These are phyloP conservation scores for Mytilinidion resinicola DNA, from an alignment of 495 filamentous ascomycete species.

Conservation along the genomic window DNA sequence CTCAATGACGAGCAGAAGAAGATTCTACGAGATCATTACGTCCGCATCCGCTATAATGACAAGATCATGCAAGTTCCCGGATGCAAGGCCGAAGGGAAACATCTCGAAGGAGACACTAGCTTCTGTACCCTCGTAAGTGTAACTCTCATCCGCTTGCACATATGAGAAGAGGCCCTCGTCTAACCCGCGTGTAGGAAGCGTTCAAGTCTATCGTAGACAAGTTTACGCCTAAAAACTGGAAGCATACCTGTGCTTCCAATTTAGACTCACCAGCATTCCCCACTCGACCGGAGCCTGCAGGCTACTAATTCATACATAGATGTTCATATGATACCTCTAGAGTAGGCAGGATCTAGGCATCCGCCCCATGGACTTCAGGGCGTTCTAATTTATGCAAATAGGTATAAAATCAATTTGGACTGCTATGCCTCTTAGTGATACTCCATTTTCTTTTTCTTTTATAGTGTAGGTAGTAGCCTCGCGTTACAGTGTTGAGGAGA, in stretches of 20 bases:
- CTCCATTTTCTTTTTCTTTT: too few species aligned
- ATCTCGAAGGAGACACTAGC: slow-evolving; percentile 79
- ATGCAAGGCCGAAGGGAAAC: slow-evolving; percentile 69
- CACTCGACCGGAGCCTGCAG: slow-evolving; percentile 47
- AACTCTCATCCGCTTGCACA: background rate
- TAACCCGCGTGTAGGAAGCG: slow-evolving; percentile 49
- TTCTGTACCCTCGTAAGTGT: slow-evolving; percentile 80
- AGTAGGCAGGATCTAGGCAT: too few species aligned
- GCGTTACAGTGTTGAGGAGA: too few species aligned
- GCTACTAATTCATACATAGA: slow-evolving; percentile 36
- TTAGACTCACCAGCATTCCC: slow-evolving; percentile 52
- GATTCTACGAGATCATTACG: slow-evolving; percentile 67
- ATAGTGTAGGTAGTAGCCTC: too few species aligned
- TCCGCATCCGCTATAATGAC: slow-evolving; percentile 94
- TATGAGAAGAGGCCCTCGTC: background rate
- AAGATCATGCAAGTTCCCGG: slow-evolving; percentile 71
- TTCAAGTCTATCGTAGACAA: slow-evolving; percentile 92
- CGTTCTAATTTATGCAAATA: too few species aligned
- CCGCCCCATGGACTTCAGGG: too few species aligned
- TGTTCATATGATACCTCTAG: background rate
- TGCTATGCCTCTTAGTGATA: too few species aligned
- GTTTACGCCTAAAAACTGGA: slow-evolving; percentile 79
- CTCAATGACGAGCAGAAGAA: slow-evolving; percentile 46
- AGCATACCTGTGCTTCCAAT: slow-evolving; percentile 62
- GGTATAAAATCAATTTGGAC: too few species aligned